phyloP scores from a whole-genome alignment of 768 basidiomycete species.

The Porphyrellus cyaneotinctus region DNA sequence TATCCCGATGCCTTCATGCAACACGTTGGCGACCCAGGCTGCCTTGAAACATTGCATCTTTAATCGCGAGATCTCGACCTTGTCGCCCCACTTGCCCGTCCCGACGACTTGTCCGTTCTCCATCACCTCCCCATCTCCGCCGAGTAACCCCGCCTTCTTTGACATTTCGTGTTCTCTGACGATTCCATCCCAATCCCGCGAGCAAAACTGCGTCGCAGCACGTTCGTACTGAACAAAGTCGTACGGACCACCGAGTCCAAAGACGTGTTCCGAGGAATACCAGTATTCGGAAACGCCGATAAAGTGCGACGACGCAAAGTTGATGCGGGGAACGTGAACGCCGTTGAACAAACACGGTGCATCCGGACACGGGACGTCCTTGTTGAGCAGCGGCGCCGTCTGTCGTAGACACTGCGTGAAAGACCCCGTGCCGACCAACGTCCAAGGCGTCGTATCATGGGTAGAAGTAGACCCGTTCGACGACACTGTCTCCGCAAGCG shows the following conservation, averaged over 20 bases:
- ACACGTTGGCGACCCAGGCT: slow-evolving; percentile 93
- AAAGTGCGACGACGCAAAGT: slow-evolving; percentile 89
- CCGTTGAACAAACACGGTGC: slow-evolving; percentile 92
- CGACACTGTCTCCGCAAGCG: slow-evolving; percentile 54
- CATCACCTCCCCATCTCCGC: slow-evolving; percentile 64
- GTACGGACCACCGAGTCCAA: slow-evolving; percentile 91
- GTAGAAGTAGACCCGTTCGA: slow-evolving; percentile 36
- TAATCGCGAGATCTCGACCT: slow-evolving; percentile 78
- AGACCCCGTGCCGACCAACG: slow-evolving; percentile 80
- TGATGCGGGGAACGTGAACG: slow-evolving; percentile 88
- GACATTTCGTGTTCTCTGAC: slow-evolving; percentile 58
- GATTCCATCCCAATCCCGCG: slow-evolving; percentile 73
- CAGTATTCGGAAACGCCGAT: slow-evolving; percentile 99
- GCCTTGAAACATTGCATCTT: slow-evolving; percentile 99
- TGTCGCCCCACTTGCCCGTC: slow-evolving; percentile 63
- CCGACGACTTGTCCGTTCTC: slow-evolving; percentile 57
- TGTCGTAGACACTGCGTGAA: slow-evolving; percentile 78
- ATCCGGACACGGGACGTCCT: slow-evolving; percentile 76
- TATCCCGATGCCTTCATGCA: slow-evolving; percentile 94
- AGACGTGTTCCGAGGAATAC: slow-evolving; percentile 98
- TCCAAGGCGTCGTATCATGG: slow-evolving; percentile 52
- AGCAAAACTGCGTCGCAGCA: slow-evolving; percentile 84
- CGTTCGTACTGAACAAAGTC: slow-evolving; percentile 96
- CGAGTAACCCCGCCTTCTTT: slow-evolving; percentile 44
- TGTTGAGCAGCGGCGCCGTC: slow-evolving; percentile 79